Conservation (phyloP, 768 basidiomycete species). For the Boletus insuetus region DNA sequence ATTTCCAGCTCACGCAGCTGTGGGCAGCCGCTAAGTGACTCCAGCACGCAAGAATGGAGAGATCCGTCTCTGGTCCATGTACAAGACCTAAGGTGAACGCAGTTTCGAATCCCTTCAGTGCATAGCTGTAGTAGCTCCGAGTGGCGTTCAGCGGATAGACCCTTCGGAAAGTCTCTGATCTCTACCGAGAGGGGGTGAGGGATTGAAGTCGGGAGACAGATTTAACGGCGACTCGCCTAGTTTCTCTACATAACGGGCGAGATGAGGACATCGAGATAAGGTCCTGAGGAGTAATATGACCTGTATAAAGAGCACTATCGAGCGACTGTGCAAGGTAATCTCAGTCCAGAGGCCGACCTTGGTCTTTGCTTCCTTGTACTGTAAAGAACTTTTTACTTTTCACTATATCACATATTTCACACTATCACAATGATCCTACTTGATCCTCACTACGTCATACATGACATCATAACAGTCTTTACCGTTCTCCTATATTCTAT, state of each 20-base stretch:
- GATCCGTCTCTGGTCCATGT: constrained; percentile 83
- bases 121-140: constrained; percentile 41
- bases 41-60: constrained; percentile 55
- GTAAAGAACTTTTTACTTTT: too few relatives aligned
- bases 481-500: too few relatives aligned
- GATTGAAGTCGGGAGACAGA: background rate
- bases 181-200: constrained; percentile 38
- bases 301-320: constrained; percentile 33
- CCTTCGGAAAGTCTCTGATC: constrained; percentile 72
- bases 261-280: constrained; percentile 48
- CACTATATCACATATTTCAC: too few relatives aligned
- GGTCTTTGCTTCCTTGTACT: constrained; percentile 57
- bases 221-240: constrained; percentile 47
- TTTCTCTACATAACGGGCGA: constrained; percentile 55
- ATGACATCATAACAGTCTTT: too few relatives aligned
- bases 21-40: constrained; percentile 43
- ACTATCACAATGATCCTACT: too few relatives aligned
- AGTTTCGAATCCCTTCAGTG: constrained; percentile 54
- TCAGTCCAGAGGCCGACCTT: constrained; percentile 41
- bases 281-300: constrained; percentile 61
- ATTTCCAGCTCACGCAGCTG: constrained; percentile 60
- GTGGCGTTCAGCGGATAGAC: constrained; percentile 29
- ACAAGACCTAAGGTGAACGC: constrained; percentile 57
- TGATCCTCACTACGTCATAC: too few relatives aligned
- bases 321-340: background rate